Evolutionary conservation across 148 eudicot genomes (phyloP).

Genomic region (Fallopia convolvulus): DNA sequence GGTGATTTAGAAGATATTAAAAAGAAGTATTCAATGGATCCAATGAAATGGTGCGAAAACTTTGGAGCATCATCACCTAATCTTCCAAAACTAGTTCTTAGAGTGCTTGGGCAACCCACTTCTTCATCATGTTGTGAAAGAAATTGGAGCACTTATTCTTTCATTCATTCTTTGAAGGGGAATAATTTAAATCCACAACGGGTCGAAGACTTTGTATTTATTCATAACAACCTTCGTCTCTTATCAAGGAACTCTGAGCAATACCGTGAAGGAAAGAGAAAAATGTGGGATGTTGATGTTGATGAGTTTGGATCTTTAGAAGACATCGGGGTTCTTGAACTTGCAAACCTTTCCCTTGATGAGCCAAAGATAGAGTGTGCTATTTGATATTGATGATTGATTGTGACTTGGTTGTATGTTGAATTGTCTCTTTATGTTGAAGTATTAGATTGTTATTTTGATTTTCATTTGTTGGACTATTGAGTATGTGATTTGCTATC

Average conservation of each 20-base stretch:
- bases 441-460: too few relatives aligned
- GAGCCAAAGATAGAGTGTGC: background rate
- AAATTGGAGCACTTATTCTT: constrained; percentile 10
- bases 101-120: background rate
- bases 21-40: too few relatives aligned
- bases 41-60: too few relatives aligned
- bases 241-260: background rate
- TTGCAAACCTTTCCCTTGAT: background rate
- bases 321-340: background rate
- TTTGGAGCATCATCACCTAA: too few relatives aligned
- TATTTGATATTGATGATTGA: background rate
- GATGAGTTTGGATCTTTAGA: background rate
- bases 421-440: too few relatives aligned
- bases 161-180: constrained; percentile 1
- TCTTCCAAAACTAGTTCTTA: background rate
- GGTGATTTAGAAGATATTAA: too few relatives aligned
- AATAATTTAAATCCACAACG: background rate
- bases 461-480: too few relatives aligned
- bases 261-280: background rate
- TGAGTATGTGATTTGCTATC: too few relatives aligned
- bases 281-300: background rate
- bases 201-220: background rate
- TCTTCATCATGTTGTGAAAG: constrained; percentile 14
- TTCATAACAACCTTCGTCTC: constrained; percentile 9
- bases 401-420: too few relatives aligned